Base-by-base conservation (phyloP, 225 moss, liverwort and hornwort species). In the Neckera pumila region DNA sequence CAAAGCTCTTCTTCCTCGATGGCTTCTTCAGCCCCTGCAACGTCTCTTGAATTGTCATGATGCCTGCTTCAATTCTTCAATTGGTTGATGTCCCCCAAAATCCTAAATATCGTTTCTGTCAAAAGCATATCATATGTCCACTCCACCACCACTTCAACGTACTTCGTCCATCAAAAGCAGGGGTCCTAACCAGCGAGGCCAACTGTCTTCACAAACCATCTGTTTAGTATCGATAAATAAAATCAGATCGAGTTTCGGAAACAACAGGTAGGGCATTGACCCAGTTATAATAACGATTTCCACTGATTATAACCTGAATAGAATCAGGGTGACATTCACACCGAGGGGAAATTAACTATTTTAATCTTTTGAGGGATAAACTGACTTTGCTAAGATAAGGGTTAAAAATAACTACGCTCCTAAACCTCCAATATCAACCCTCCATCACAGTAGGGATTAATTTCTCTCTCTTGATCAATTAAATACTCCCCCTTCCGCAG, bases 1-100 rank as follows among this genome's bases (percentile, higher is more conserved):
- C 88, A 21, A 90, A 75, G 58, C 81, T 87, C 86, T 71, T 90
- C 89, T 94, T 94, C 86, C 81, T 86, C 40, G 92, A 88, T 27
- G 91, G 86, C 82, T 86, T 90, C 87, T 77, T 88, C 76, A 92
- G 84, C 82, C 59, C 79, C 65, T 91, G 92, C 87, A 94, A 87
- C 25, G 86, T 86, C 72, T 85, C 93, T 73, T 86, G 83, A 18
- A 92, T 81, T 63, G 87, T 77, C 93, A 94, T 93, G 43, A 38
- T 86, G 82, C 58, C 45, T 14, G 70, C 45, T 59, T 67, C 83
- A 53, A 6, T 27, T 65, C 78, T 59, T 40, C 62, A 63, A 53
- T 54, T 62, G 64, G 25, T 58, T 58, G 84, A 14, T 25, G 21
- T 34, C 7, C 64, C 64, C 21, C 59, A 8, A 45, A 10, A 72